Evolutionary conservation across 768 basidiomycete genomes (phyloP).

Genomic region (Hydnomerulius pinastri): DNA sequence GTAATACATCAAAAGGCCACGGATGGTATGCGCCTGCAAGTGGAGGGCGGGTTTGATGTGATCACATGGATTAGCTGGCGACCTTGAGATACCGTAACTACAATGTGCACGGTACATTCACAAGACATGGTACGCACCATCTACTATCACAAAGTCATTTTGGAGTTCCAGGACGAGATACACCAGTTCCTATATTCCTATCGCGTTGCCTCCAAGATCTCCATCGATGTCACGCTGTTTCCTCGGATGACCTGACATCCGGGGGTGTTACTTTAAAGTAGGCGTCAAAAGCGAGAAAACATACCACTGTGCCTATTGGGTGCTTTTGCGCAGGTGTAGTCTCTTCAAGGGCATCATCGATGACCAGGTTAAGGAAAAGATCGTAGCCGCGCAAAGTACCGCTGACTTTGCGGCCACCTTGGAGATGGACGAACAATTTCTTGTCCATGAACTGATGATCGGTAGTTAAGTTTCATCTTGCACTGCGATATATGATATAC

Average conservation of each 20-base stretch:
- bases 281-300: conserved; percentile 31
- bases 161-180: background rate
- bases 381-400: conserved; percentile 96
- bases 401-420: conserved; percentile 94
- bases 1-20: background rate
- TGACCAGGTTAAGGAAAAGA: conserved; percentile 96
- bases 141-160: conserved; percentile 5
- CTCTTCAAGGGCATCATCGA: conserved; percentile 96
- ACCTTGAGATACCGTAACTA: background rate
- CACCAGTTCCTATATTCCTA: conserved; percentile 7
- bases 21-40: background rate
- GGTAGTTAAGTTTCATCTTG: background rate
- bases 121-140: conserved; percentile 7
- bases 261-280: conserved; percentile 5
- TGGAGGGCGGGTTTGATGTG: conserved; percentile 9
- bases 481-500: conserved; percentile 4
- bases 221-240: conserved; percentile 96
- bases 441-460: conserved; percentile 93
- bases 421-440: conserved; percentile 90
- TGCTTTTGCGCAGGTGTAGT: conserved; percentile 86
- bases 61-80: background rate
- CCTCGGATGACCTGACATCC: conserved; percentile 84
- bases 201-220: conserved; percentile 71
- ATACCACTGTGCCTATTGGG: conserved; percentile 88
- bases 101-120: background rate